These are phyloP conservation scores for Dichomitus squalens DNA, from an alignment of 1,284 basidiomycete species.

Conservation along the genomic window DNA sequence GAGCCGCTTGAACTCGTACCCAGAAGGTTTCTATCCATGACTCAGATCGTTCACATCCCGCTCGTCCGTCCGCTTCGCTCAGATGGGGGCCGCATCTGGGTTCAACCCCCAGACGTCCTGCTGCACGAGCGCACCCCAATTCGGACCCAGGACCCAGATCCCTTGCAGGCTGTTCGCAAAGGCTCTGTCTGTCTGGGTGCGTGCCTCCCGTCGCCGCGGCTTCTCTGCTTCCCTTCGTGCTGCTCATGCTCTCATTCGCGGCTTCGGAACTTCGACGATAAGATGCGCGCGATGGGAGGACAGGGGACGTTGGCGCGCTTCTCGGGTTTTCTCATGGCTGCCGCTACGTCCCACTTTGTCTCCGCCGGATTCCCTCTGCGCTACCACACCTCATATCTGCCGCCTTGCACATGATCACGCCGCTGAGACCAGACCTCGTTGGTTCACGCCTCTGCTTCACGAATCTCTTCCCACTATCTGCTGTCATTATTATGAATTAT, in stretches of 20 bases:
- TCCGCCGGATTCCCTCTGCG: slow-evolving; percentile 4
- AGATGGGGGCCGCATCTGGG: background rate
- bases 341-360: slow-evolving; percentile 21
- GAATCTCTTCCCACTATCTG: background rate
- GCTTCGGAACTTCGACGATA: background rate
- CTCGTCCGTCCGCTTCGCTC: background rate
- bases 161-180: background rate
- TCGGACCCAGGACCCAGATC: background rate
- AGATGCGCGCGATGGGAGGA: slow-evolving; percentile 1
- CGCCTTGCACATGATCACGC: background rate
- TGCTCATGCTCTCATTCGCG: background rate
- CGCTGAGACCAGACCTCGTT: background rate
- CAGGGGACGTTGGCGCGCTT: background rate
- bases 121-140: background rate
- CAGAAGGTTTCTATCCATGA: no score
- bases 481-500: background rate
- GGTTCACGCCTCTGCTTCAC: background rate
- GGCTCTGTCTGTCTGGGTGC: background rate
- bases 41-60: no score
- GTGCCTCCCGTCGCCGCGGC: background rate
- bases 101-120: background rate
- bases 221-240: background rate
- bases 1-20: no score
- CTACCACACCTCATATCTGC: background rate
- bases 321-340: slow-evolving; percentile 16